Base-by-base conservation (phyloP, 208 protist species). In the Acanthamoeba lenticulata region DNA sequence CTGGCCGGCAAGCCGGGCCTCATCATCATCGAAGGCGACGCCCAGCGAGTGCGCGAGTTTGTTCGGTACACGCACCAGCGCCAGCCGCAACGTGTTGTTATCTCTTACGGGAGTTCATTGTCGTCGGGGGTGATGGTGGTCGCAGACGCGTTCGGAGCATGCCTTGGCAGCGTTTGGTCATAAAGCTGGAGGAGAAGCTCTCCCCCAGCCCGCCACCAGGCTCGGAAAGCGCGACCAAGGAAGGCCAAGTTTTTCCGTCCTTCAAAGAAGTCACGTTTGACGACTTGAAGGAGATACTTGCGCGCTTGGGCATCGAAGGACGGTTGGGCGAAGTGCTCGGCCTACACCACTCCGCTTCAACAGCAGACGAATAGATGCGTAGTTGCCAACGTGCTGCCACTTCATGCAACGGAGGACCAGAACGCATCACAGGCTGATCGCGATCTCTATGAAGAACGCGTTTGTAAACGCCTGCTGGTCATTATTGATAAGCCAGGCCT, bases 1-100 rank as follows among this genome's bases (percentile, higher is more conserved):
- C 29, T 89, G 81, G 81, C 52, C 29, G 81, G 81, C 34, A 89
- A 89, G 49, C 81, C 81, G 7, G 81, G 81, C 15, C 47, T 89
- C 47, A 65, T 89, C 45, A 19, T 55, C 13, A 44, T 89, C 7
- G 81, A 89, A 32, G 81, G 81, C 2, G 47, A 65, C 44, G 34
- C 24, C 3, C 32, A 62, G 15, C 47, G 34, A 9, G 81, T 89
- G 13, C 44, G 52, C n/a, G 81, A 89, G 47, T 89, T 67, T 29
- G 81, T 89, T 81, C 1, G 72, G 72, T 81, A 47, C 72, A n/a
- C 6, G 24, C 36, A 21, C 32, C 5, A 3, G n/a, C 15, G 5
- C 57, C 57, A 67, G n/a, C 5, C 24, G n/a, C 24, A 67, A 67
- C 24, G 13, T 67, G 15, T 52, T 15, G 15, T 15, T 52, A 52